These are phyloP conservation scores for Cutaneotrichosporon sp. DNA, from an alignment of 1,284 basidiomycete species.

Conservation along the genomic window DNA sequence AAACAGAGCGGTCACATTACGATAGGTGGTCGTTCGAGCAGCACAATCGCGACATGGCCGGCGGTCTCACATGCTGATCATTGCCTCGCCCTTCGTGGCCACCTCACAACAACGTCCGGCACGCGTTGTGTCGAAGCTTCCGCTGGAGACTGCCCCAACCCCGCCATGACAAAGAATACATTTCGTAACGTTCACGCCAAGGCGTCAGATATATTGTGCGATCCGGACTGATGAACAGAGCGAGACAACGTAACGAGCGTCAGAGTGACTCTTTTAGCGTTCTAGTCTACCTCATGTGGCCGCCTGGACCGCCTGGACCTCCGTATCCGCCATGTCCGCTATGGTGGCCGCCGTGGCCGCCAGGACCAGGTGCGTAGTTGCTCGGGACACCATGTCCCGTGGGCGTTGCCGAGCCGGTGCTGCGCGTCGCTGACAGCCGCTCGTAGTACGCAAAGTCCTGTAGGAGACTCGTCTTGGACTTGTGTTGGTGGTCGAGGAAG, in stretches of 20 bases:
- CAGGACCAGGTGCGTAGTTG: background rate
- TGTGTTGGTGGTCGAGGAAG: constrained; percentile 74
- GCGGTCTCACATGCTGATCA: too few species aligned
- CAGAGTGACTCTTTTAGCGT: background rate
- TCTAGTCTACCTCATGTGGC: background rate
- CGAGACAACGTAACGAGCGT: background rate
- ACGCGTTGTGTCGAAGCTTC: too few species aligned
- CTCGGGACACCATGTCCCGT: background rate
- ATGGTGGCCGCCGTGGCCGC: background rate
- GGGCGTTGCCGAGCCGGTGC: background rate
- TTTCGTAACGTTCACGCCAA: background rate
- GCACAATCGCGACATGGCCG: too few species aligned
- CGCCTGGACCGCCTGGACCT: background rate
- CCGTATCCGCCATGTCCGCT: background rate
- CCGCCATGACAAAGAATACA: background rate
- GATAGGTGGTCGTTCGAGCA: too few species aligned
- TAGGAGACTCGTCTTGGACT: constrained; percentile 76
- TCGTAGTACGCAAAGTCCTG: constrained; percentile 94
- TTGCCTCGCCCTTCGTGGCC: too few species aligned
- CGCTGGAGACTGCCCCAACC: too few species aligned
- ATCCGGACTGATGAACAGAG: background rate
- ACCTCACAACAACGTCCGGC: too few species aligned
- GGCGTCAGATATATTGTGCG: background rate
- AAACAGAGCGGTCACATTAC: too few species aligned
- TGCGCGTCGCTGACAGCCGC: constrained; percentile 26